Percentiles rank a stretch among this genome's conserved stretches.
These are phyloP conservation scores for Reutealis trisperma DNA, from an alignment of 345 rosid species.

Conservation along the genomic window DNA sequence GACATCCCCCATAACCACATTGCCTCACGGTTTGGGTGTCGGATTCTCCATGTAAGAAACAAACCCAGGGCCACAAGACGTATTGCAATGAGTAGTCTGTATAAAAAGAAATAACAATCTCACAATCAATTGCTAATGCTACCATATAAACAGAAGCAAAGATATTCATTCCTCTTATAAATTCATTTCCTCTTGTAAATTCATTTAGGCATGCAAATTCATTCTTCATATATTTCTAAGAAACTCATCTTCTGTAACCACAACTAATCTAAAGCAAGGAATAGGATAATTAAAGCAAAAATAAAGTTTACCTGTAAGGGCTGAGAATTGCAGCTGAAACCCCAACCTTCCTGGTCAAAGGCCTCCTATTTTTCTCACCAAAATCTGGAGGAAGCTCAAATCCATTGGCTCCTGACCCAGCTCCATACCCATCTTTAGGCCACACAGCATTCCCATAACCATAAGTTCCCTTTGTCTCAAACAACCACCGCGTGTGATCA, in stretches of 20 bases:
- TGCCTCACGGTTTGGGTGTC: slow-evolving; percentile 68
- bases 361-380: slow-evolving; percentile 58
- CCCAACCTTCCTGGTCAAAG: slow-evolving; percentile 60
- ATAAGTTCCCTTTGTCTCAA: slow-evolving; percentile 82
- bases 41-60: slow-evolving; percentile 71
- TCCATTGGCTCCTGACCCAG: slow-evolving; percentile 54
- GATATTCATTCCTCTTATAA: background rate
- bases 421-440: slow-evolving; percentile 81
- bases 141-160: background rate
- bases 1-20: slow-evolving; percentile 85
- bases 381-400: slow-evolving; percentile 72
- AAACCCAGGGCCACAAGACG: slow-evolving; percentile 66
- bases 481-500: slow-evolving; percentile 77
- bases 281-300: background rate
- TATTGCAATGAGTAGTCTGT: slow-evolving; percentile 53
- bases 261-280: background rate
- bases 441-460: slow-evolving; percentile 81
- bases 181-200: background rate
- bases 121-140: background rate
- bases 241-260: background rate
- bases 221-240: background rate
- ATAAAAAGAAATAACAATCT: slow-evolving; percentile 10
- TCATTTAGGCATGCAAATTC: background rate
- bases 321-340: slow-evolving; percentile 71
- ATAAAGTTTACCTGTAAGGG: slow-evolving; percentile 56